phyloP scores from a whole-genome alignment of 2,329 filamentous ascomycete genomes.

The Aspergillus udagawae region DNA sequence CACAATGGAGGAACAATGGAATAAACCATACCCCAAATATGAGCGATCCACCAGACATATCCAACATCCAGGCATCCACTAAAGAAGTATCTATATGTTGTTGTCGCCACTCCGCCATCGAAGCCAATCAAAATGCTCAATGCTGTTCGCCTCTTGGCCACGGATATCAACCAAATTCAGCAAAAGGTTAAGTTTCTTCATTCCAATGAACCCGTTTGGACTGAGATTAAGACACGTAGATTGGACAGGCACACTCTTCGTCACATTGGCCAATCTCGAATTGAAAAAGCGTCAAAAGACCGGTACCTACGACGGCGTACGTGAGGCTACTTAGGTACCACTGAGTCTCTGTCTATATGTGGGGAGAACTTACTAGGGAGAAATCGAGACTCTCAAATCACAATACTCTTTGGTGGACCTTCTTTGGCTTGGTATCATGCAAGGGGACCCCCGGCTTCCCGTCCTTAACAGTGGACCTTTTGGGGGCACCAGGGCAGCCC shows the following conservation, averaged over 20 bases:
- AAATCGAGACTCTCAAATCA: not conserved
- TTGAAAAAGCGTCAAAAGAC: not conserved
- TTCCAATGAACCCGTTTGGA: not conserved
- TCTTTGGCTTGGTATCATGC: not conserved
- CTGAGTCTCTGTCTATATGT: not conserved
- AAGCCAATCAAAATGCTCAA: not conserved
- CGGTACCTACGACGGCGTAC: not conserved
- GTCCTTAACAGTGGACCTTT: not conserved
- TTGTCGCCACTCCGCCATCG: not conserved
- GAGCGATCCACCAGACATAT: no score
- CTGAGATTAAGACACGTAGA: not conserved
- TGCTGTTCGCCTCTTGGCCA: not conserved
- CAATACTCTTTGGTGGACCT: not conserved
- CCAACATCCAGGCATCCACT: no score
- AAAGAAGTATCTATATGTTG: no score
- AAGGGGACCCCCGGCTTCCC: not conserved
- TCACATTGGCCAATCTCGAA: not conserved
- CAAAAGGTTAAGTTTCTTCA: not conserved
- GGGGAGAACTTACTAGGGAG: not conserved
- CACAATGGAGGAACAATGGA: not conserved
- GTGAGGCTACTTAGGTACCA: not conserved
- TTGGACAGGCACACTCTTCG: not conserved
- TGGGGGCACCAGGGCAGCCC: not conserved
- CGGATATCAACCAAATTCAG: not conserved
- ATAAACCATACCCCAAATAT: not conserved